Percentiles rank a stretch among this genome's conserved stretches.
phyloP scores from a whole-genome alignment of 179 eudicot genomes.

The Carnegiea gigantea region DNA sequence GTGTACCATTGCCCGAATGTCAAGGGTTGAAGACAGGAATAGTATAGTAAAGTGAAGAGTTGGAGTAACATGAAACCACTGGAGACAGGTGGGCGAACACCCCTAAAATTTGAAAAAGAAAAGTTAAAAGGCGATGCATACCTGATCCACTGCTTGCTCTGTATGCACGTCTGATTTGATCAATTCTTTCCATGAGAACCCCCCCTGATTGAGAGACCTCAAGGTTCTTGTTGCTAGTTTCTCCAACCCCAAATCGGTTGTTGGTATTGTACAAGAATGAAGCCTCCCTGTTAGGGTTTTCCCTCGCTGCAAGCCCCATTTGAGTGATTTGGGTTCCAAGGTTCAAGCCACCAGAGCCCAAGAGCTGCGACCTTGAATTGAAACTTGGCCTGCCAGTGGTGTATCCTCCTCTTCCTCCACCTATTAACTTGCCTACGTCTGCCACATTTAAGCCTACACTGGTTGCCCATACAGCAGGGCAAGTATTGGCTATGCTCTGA shows the following conservation, averaged over 20 bases:
- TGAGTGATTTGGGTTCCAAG: background rate
- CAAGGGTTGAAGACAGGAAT: too few relatives aligned
- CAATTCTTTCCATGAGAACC: slow-evolving; percentile 9
- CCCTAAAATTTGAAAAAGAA: background rate
- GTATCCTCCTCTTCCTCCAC: background rate
- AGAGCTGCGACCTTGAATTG: background rate
- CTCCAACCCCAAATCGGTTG: slow-evolving; percentile 3
- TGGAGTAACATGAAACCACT: too few relatives aligned
- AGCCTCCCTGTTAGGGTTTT: background rate
- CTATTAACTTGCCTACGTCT: background rate
- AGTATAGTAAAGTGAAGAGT: too few relatives aligned
- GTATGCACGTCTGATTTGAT: slow-evolving; percentile 28
- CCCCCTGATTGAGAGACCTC: background rate
- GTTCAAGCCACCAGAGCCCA: background rate
- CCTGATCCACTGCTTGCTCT: slow-evolving; percentile 19
- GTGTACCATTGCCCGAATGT: too few relatives aligned
- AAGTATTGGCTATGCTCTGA: background rate
- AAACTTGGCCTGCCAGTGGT: background rate
- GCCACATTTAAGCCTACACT: background rate
- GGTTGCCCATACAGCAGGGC: background rate
- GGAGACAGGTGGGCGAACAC: background rate
- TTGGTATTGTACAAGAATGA: slow-evolving; percentile 3
- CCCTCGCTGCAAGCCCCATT: background rate
- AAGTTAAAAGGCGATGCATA: background rate
- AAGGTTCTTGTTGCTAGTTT: background rate